Evolutionary conservation across 371 early-diverging fungal genomes (phyloP).

Genomic region (Paraphysoderma sedebokerense): DNA sequence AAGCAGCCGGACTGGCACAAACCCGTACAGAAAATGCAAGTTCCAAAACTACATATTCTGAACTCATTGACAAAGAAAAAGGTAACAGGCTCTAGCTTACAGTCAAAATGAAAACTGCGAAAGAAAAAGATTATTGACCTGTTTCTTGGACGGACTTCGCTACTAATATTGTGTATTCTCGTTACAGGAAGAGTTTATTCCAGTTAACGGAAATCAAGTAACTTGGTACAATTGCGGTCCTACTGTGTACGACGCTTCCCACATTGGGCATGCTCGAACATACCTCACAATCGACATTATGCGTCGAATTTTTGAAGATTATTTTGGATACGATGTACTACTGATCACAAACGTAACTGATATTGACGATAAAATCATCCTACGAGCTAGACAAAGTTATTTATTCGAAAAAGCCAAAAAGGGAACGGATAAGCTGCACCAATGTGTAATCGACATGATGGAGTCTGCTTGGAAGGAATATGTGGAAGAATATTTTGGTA

Average conservation of each 20-base stretch:
- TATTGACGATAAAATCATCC: slow-evolving; percentile 99
- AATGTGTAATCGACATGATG: not conserved
- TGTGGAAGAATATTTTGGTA: slow-evolving; percentile 36
- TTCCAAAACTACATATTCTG: slow-evolving; percentile 36
- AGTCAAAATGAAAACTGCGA: not conserved
- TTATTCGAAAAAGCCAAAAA: slow-evolving; percentile 37
- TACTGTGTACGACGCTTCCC: slow-evolving; percentile 97
- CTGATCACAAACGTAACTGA: slow-evolving; percentile 99
- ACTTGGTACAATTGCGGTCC: slow-evolving; percentile 99
- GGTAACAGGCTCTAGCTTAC: slow-evolving; percentile 23
- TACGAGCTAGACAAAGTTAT: slow-evolving; percentile 74
- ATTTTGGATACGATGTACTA: slow-evolving; percentile 87
- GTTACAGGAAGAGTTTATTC: slow-evolving; percentile 66
- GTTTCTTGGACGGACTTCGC: not conserved
- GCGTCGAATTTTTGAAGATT: slow-evolving; percentile 87
- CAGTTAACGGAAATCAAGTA: slow-evolving; percentile 56
- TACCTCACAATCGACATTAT: slow-evolving; percentile 94
- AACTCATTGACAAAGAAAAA: slow-evolving; percentile 63
- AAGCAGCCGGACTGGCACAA: slow-evolving; percentile 15
- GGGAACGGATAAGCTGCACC: slow-evolving; percentile 30
- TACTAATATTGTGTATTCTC: not conserved
- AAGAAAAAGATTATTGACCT: not conserved
- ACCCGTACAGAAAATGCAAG: slow-evolving; percentile 4
- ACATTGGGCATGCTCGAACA: slow-evolving; percentile 97
- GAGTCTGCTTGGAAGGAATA: slow-evolving; percentile 49